Evolutionary conservation across 164 flowering plant species (phyloP), one percentile per base, ranked within the genome.

Genomic region (Chimonanthus praecox): DNA sequence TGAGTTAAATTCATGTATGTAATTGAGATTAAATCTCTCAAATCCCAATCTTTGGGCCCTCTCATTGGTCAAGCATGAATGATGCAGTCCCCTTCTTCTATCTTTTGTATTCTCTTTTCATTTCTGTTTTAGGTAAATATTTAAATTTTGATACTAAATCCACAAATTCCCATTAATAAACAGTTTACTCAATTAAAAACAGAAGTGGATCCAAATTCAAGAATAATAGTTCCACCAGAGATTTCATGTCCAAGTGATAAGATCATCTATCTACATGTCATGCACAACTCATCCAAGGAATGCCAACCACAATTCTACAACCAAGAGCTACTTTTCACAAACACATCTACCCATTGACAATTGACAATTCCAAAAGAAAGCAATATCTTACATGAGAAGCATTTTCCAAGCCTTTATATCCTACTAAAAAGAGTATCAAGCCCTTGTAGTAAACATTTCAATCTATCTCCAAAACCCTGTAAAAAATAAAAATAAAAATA

Each of bases 191-290:
- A 63, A 63, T 21, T 63, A 43, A 8, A 18, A 45, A 1, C 33
- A 16, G 50, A 68, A 47, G 46, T 16, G 5, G 47, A 47, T 49
- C 21, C 58, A 33, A 67, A 67, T 47, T 71, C 48, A 71, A 71
- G 47, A 44, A 71, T 48, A 5, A 58, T 54, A 44, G 54, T 71
- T 58, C 47, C 16, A 58, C 20, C 15, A n/a, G 58, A 71, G 72
- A 71, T 13, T 18, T 58, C 64, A 15, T 13, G 15, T 48, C 72
- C 60, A 71, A 71, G 66, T 16, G 65, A 58, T 58, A 21, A 72
- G 67, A 47, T 63, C 68, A 63, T 62, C 46, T 72, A 63, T 62
- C 46, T 72, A 72, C 67, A 72, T 47, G 74, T 48, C 62, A 72
- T 48, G 51, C 67, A 47, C 16, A 13, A 47, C 58, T 47, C 46